Percentiles rank a stretch among this genome's conserved stretches.
Conservation (phyloP, 495 filamentous ascomycete genomes). For the Antarctomyces pellizariae region DNA sequence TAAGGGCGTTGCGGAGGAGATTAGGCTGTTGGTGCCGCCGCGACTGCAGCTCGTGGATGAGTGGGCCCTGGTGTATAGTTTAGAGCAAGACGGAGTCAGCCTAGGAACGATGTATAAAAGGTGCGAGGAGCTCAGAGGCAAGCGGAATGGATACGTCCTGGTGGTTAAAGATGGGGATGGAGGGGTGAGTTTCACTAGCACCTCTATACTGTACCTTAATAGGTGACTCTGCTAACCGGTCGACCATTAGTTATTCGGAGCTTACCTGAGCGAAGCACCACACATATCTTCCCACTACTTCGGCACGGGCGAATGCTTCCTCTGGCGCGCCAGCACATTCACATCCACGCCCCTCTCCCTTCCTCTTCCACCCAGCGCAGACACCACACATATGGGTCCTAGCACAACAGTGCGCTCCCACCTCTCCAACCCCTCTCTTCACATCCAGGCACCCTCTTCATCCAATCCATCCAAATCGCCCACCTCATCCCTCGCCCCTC, state of each 20-base stretch:
- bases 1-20: slow-evolving; percentile 68
- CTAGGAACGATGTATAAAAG: slow-evolving; percentile 69
- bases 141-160: slow-evolving; percentile 64
- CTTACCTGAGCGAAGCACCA: slow-evolving; percentile 76
- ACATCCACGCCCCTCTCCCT: slow-evolving; percentile 20
- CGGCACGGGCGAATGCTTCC: slow-evolving; percentile 92
- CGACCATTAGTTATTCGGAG: slow-evolving; percentile 71
- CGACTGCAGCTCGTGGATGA: slow-evolving; percentile 67
- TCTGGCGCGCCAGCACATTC: slow-evolving; percentile 65
- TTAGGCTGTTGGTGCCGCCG: slow-evolving; percentile 67
- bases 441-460: slow-evolving; percentile 6
- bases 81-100: slow-evolving; percentile 84
- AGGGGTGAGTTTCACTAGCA: slow-evolving; percentile 35
- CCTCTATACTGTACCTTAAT: no score
- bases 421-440: slow-evolving; percentile 4
- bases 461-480: slow-evolving; percentile 12
- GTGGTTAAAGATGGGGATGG: slow-evolving; percentile 56
- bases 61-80: slow-evolving; percentile 69
- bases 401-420: slow-evolving; percentile 38
- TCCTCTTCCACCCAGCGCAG: slow-evolving; percentile 52
- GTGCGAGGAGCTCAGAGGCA: slow-evolving; percentile 34
- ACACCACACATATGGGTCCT: slow-evolving; percentile 45
- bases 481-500: slow-evolving; percentile 13
- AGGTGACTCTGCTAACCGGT: no score
- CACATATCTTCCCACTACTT: slow-evolving; percentile 66